phyloP scores from a whole-genome alignment of 1,139 yeast species.

The Pichia sp. region DNA sequence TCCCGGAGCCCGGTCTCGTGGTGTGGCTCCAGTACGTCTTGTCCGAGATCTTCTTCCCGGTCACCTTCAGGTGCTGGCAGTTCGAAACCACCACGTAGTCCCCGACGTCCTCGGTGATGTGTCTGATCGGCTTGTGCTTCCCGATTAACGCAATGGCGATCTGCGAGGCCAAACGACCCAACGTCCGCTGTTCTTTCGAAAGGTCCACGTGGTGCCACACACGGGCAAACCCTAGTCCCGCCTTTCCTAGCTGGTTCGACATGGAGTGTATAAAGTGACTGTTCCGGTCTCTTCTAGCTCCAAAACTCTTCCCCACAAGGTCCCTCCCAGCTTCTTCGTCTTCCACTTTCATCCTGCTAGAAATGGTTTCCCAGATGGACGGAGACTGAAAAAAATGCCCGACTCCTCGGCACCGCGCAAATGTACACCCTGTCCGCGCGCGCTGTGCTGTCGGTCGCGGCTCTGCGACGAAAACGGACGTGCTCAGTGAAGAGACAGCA shows the following conservation, averaged over 20 bases:
- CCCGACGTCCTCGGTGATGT: constrained; percentile 69
- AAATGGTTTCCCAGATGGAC: background rate
- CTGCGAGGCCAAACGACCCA: constrained; percentile 88
- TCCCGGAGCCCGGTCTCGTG: constrained; percentile 84
- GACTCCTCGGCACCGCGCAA: background rate
- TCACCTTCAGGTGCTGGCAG: constrained; percentile 71
- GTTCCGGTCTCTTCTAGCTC: background rate
- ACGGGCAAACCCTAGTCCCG: constrained; percentile 53
- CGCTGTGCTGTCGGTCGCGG: background rate
- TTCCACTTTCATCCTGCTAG: background rate
- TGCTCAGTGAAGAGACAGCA: background rate
- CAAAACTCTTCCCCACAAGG: background rate
- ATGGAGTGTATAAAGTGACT: constrained; percentile 27
- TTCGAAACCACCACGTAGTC: constrained; percentile 96
- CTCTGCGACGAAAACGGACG: background rate
- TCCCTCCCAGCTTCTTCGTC: too few relatives aligned
- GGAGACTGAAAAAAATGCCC: background rate
- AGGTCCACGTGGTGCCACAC: constrained; percentile 96
- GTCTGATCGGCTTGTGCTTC: constrained; percentile 88
- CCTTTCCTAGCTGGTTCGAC: constrained; percentile 55
- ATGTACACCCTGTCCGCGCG: background rate
- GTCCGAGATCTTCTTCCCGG: constrained; percentile 79
- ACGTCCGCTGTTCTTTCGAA: constrained; percentile 74
- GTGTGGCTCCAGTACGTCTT: constrained; percentile 92
- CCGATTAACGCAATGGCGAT: constrained; percentile 90